Base-by-base conservation (phyloP, 441 rosid genomes). In the Viola pubescens region DNA sequence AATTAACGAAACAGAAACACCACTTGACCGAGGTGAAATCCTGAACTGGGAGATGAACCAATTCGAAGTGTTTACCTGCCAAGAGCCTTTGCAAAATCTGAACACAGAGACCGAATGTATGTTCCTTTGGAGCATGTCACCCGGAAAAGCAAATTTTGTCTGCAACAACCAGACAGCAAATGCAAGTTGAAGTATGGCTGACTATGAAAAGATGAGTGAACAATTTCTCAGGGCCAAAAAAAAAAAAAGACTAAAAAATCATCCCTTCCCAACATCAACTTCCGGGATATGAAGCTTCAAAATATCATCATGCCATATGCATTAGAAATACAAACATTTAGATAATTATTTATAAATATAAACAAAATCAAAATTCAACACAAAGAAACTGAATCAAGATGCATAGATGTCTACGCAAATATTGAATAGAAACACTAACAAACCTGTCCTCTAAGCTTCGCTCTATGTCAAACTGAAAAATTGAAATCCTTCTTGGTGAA, bases 371-470 rank as follows among this genome's bases (percentile, higher is more conserved):
- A n/a, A n/a, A n/a, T n/a, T n/a, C n/a, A n/a, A n/a, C n/a, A n/a
- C n/a, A n/a, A n/a, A n/a, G n/a, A n/a, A n/a, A n/a, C n/a, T n/a
- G n/a, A n/a, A 16, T 16, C 19, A 16, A 16, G 19, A 16, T 16
- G 19, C 19, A 16, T 16, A 16, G 19, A 16, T 16, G 19, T 16
- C 19, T 16, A 16, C 11, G 10, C 40, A 46, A 6, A 5, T 46
- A 13, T 54, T 6, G 19, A 44, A 11, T 9, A 16, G 45, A 14
- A 54, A 45, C 9, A 9, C 46, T 43, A 5, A 45, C 4, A 0
- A 45, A 92, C 96, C 95, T 88, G 81, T 88, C 95, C 68, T 94
- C 97, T 74, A 89, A 78, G 64, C 97, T 94, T 46, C 88, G 91
- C 62, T 94, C 96, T 1, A 94, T 82, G 54, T 88, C 84, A 65